These are phyloP conservation scores for Taiozyma sp. DNA, from an alignment of 1,139 yeast species.

Conservation along the genomic window DNA sequence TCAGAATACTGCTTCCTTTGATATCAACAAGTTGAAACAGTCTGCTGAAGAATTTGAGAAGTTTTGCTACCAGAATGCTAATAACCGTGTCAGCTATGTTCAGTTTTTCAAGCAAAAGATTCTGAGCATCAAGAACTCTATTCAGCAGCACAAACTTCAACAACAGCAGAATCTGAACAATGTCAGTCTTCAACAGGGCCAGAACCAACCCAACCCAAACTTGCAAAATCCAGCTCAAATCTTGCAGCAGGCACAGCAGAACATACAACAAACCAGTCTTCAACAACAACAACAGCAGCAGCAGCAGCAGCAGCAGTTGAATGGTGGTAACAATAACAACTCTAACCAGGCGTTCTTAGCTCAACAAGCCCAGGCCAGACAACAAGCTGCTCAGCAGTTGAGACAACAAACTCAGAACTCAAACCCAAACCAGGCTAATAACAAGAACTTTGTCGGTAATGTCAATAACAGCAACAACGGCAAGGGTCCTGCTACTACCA, in stretches of 20 bases:
- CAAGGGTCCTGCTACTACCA: background rate
- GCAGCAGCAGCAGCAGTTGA: slow-evolving; percentile 6
- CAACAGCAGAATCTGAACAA: slow-evolving; percentile 19
- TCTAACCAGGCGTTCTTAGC: slow-evolving; percentile 38
- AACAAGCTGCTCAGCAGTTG: slow-evolving; percentile 38
- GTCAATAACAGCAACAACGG: slow-evolving; percentile 6
- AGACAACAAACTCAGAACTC: slow-evolving; percentile 17
- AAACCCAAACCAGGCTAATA: slow-evolving; percentile 7
- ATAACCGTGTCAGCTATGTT: slow-evolving; percentile 15
- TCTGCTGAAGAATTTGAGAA: slow-evolving; percentile 25
- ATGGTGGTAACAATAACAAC: slow-evolving; percentile 11
- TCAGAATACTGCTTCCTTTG: slow-evolving; percentile 13
- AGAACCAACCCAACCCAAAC: slow-evolving; percentile 2
- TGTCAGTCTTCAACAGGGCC: slow-evolving; percentile 10
- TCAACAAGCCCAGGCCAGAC: slow-evolving; percentile 49
- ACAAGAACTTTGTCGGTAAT: slow-evolving; percentile 11
- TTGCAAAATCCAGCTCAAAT: slow-evolving; percentile 2
- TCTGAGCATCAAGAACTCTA: slow-evolving; percentile 18
- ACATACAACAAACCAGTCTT: slow-evolving; percentile 13
- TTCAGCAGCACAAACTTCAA: slow-evolving; percentile 16
- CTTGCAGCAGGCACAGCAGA: slow-evolving; percentile 17
- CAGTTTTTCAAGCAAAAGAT: slow-evolving; percentile 22
- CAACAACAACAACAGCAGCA: slow-evolving; percentile 7
- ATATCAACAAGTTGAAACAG: slow-evolving; percentile 16
- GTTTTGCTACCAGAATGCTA: slow-evolving; percentile 21